Conservation (phyloP, 257 asterid genomes). For the Leptodermis oblonga region DNA sequence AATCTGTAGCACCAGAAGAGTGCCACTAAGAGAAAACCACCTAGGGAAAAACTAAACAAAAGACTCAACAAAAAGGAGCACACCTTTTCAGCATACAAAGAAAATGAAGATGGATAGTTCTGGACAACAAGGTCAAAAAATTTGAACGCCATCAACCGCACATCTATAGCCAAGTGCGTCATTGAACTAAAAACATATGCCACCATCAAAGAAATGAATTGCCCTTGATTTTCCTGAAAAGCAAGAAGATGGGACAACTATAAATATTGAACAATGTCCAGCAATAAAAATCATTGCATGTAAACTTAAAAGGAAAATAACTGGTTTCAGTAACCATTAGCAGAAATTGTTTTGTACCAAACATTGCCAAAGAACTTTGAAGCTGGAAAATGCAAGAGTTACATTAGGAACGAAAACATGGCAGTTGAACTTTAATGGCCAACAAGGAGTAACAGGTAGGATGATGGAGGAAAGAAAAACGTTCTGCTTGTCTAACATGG, state of each 20-base stretch:
- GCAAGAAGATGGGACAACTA: slow-evolving; percentile 20
- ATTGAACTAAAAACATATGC: slow-evolving; percentile 76
- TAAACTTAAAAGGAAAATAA: background rate
- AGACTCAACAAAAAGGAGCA: background rate
- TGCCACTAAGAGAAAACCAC: background rate
- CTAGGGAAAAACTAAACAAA: background rate
- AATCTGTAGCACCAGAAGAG: slow-evolving; percentile 7
- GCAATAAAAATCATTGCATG: background rate
- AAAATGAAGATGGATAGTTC: slow-evolving; percentile 68
- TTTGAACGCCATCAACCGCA: slow-evolving; percentile 85
- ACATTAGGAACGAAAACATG: background rate
- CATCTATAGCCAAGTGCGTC: slow-evolving; percentile 76
- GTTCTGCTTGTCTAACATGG: background rate
- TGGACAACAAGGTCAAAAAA: slow-evolving; percentile 73
- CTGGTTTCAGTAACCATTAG: background rate
- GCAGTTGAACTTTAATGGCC: background rate
- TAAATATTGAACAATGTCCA: background rate
- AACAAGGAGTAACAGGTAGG: background rate
- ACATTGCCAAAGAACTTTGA: background rate
- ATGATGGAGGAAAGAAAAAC: too few relatives aligned
- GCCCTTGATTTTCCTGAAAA: slow-evolving; percentile 77
- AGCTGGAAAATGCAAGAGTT: background rate
- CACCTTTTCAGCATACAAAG: slow-evolving; percentile 82
- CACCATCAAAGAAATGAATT: slow-evolving; percentile 74
- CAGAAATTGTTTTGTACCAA: background rate